Conservation (phyloP, 306 rosid species). For the Citrullus mucosospermus region DNA sequence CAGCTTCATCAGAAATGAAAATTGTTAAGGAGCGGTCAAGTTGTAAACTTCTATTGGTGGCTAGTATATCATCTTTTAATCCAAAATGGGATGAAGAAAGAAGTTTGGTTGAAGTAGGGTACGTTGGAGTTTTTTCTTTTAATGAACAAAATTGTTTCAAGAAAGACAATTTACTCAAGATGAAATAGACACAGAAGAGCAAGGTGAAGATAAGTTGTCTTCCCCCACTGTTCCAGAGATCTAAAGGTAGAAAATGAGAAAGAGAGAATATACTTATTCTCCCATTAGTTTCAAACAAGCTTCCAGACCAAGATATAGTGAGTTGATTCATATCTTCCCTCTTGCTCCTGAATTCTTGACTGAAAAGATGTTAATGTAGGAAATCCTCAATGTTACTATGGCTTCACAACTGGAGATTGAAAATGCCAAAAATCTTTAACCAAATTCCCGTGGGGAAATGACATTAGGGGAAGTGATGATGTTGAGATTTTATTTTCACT, state of each 20-base stretch:
- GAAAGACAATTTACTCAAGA: neutral
- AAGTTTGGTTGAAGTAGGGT: neutral
- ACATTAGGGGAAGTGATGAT: neutral
- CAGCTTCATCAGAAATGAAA: neutral
- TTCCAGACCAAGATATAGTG: neutral
- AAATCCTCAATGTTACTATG: neutral
- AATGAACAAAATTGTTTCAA: neutral
- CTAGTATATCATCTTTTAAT: neutral
- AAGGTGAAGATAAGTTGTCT: neutral
- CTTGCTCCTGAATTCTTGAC: neutral
- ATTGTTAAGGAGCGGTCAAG: neutral
- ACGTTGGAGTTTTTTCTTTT: neutral
- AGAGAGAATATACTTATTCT: neutral
- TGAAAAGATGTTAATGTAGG: neutral
- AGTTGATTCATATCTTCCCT: neutral
- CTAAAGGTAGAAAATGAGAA: neutral
- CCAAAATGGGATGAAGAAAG: neutral
- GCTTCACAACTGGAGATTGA: neutral
- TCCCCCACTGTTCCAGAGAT: neutral
- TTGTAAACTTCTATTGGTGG: neutral
- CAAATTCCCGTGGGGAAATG: neutral
- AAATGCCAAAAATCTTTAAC: neutral
- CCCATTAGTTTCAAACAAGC: neutral
- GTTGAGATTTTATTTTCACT: neutral
- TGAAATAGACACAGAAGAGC: neutral